These are phyloP conservation scores for Diaporthe nobilis DNA, from an alignment of 2,329 filamentous ascomycete species.

Conservation along the genomic window DNA sequence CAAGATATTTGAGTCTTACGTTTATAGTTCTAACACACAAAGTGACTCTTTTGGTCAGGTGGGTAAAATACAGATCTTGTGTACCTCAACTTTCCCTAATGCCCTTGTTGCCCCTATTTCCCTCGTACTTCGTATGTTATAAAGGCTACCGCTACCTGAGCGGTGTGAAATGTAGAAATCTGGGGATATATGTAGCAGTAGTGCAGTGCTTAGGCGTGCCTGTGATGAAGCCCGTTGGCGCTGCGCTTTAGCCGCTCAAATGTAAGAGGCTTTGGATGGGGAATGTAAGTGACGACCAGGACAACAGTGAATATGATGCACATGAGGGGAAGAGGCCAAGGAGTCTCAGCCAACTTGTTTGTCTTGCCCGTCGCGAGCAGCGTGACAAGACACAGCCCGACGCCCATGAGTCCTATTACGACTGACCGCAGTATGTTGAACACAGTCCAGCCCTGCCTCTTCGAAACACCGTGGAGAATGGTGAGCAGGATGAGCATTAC, in stretches of 20 bases:
- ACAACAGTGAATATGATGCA: slow-evolving; percentile 46
- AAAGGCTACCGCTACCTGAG: neutral
- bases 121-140: neutral
- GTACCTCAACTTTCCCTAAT: neutral
- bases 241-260: slow-evolving; percentile 5
- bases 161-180: neutral
- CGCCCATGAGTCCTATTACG: slow-evolving; percentile 41
- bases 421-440: slow-evolving; percentile 49
- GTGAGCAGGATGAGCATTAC: slow-evolving; percentile 49
- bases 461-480: slow-evolving; percentile 49
- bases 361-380: slow-evolving; percentile 38
- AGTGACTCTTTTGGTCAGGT: too few relatives aligned
- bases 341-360: slow-evolving; percentile 40
- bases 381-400: slow-evolving; percentile 45
- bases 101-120: neutral
- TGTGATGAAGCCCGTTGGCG: neutral
- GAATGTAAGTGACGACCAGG: slow-evolving; percentile 41
- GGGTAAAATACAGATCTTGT: neutral
- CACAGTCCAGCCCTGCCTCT: slow-evolving; percentile 48
- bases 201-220: neutral
- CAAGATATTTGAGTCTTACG: neutral
- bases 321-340: slow-evolving; percentile 49
- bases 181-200: neutral
- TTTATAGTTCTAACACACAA: neutral
- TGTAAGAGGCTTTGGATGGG: slow-evolving; percentile 37